These are phyloP conservation scores for Candida frijolesensis DNA, from an alignment of 1,139 yeast genomes.

Conservation along the genomic window DNA sequence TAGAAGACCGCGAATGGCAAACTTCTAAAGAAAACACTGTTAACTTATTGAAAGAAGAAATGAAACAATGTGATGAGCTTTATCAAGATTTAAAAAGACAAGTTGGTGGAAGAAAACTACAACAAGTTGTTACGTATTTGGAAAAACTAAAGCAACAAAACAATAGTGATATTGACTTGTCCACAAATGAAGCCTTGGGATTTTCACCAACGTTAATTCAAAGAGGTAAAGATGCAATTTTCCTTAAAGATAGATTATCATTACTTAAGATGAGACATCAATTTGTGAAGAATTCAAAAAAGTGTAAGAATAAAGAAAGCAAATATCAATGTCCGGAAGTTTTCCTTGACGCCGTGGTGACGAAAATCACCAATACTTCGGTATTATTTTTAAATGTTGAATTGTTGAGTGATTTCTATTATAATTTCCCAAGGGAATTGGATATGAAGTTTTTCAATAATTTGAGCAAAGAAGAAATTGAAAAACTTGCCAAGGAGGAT, in stretches of 20 bases:
- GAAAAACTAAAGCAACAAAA: slow-evolving; percentile 52
- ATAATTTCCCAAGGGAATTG: slow-evolving; percentile 92
- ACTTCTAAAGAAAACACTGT: slow-evolving; percentile 79
- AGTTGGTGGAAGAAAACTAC: slow-evolving; percentile 81
- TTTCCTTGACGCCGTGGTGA: slow-evolving; percentile 88
- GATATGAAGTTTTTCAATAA: slow-evolving; percentile 71
- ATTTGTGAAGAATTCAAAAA: slow-evolving; percentile 69
- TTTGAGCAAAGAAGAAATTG: slow-evolving; percentile 76
- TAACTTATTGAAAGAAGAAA: slow-evolving; percentile 75
- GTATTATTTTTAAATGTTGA: slow-evolving; percentile 93
- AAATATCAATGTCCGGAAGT: slow-evolving; percentile 94
- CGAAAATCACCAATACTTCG: slow-evolving; percentile 89
- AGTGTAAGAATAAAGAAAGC: slow-evolving; percentile 75
- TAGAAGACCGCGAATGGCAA: slow-evolving; percentile 94
- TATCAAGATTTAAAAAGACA: slow-evolving; percentile 63
- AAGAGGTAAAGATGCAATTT: slow-evolving; percentile 84
- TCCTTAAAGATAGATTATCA: slow-evolving; percentile 73
- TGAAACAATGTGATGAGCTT: slow-evolving; percentile 76
- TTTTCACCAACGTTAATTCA: slow-evolving; percentile 71
- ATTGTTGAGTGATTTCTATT: slow-evolving; percentile 88
- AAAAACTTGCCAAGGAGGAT: slow-evolving; percentile 91
- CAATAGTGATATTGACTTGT: slow-evolving; percentile 43
- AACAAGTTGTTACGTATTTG: slow-evolving; percentile 78
- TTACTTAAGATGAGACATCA: slow-evolving; percentile 74
- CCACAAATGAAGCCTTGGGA: slow-evolving; percentile 68